Base-by-base conservation (phyloP, 2,329 filamentous ascomycete genomes). In the Microdochium trichocladiopsis region DNA sequence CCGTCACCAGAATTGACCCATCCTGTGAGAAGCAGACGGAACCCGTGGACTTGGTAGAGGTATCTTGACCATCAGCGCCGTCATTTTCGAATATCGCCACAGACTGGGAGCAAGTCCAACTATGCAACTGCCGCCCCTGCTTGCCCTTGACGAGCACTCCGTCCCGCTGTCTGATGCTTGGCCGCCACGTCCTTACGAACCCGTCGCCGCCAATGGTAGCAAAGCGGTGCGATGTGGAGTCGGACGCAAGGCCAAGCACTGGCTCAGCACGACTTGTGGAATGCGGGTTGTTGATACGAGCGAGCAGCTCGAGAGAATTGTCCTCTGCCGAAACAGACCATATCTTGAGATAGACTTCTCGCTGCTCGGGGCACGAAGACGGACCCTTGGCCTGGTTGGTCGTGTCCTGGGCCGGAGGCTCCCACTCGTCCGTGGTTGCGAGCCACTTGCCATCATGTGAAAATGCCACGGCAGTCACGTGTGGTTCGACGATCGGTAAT, bases 361-460 rank as follows among this genome's bases (percentile, higher is more conserved):
- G 78, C 56, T 74, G 77, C 55, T 78, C 76, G 41, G 41, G 41
- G 18, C 6, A 8, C 3, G 41, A 21, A 28, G 63, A 69, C 50
- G 68, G 64, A n/a, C 64, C 68, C 41, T 67, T 69, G 21, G 74
- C 72, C 9, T 88, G 67, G 52, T 78, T 78, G 37, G 81, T 77
- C 14, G 88, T 69, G 63, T 96, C 91, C 54, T 80, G 74, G 12
- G 73, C 71, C 10, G 88, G 83, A 1, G 91, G 91, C 50, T 80
- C 78, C 94, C 94, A 99, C 62, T 92, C 88, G 65, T 99, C 94
- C 1, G 95, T 81, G 1, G 90, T 96, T 4, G 88, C 92, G 53
- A 99, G 79, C 92, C 93, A 97, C 58, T 83, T 79, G 18, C 93
- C 93, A 63, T 97, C 87, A 49, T 79, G 74, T 45, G 88, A 93